Conservation (phyloP, 495 filamentous ascomycete species). For the Penicillium psychrofluorescens region DNA sequence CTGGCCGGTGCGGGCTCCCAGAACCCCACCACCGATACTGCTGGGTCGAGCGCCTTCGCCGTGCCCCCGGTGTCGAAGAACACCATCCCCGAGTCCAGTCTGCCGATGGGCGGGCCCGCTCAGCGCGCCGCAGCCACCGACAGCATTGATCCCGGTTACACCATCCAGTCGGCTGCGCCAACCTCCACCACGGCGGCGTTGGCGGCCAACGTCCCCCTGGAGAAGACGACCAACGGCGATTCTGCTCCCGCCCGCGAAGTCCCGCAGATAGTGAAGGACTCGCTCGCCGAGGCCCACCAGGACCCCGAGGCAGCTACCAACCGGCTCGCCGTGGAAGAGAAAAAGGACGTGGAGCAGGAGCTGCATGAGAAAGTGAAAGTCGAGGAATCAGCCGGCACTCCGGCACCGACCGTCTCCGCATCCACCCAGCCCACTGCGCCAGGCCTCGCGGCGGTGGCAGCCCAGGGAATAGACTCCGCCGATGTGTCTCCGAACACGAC, state of each 20-base stretch:
- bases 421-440: constrained; percentile 38
- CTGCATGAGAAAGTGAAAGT: constrained; percentile 48
- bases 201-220: constrained; percentile 63
- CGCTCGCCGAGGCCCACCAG: constrained; percentile 53
- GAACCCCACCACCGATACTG: constrained; percentile 3
- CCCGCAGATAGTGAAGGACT: constrained; percentile 67
- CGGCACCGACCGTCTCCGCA: constrained; percentile 44
- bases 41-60: constrained; percentile 34
- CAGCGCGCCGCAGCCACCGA: constrained; percentile 10
- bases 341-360: constrained; percentile 67
- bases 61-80: constrained; percentile 56
- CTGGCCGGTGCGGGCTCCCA: constrained; percentile 15
- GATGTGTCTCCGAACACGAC: constrained; percentile 40
- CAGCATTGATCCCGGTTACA: constrained; percentile 40
- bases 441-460: constrained; percentile 8
- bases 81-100: constrained; percentile 80
- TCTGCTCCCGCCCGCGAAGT: constrained; percentile 44
- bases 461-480: constrained; percentile 19
- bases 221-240: constrained; percentile 44
- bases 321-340: constrained; percentile 63
- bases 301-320: constrained; percentile 66
- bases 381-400: constrained; percentile 40
- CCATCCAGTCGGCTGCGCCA: constrained; percentile 62
- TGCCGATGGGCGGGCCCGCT: constrained; percentile 52
- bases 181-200: constrained; percentile 66